These are phyloP conservation scores for Hanseniaspora opuntiae DNA, from an alignment of 805 yeast species.

Conservation along the genomic window DNA sequence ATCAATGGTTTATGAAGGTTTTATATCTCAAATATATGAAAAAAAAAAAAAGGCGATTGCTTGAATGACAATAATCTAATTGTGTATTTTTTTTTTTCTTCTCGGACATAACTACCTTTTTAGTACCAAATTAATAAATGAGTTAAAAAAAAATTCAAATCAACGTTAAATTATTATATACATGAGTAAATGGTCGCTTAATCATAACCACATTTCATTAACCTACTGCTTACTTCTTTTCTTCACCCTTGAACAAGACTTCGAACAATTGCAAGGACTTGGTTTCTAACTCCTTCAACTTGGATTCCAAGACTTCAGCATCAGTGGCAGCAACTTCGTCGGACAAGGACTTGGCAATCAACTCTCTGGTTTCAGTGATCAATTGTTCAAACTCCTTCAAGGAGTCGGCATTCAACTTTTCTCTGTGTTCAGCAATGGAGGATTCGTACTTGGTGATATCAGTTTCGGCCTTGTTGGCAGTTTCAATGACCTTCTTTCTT, in stretches of 20 bases:
- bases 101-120: too few relatives aligned
- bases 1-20: not conserved
- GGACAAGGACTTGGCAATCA: constrained; percentile 50
- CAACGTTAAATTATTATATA: not conserved
- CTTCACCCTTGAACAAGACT: constrained; percentile 33
- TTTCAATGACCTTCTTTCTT: constrained; percentile 68
- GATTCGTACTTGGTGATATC: constrained; percentile 77
- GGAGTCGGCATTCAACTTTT: constrained; percentile 39
- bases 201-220: not conserved
- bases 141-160: not conserved
- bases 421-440: constrained; percentile 64
- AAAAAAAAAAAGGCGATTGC: not conserved
- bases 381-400: constrained; percentile 36
- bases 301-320: constrained; percentile 48
- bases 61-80: too few relatives aligned
- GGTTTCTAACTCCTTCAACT: constrained; percentile 63
- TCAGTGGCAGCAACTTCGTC: constrained; percentile 38
- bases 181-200: not conserved
- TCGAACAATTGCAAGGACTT: constrained; percentile 65
- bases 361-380: constrained; percentile 47
- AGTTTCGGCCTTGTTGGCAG: constrained; percentile 65
- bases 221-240: constrained; percentile 6
- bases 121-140: too few relatives aligned
- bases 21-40: not conserved
- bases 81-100: not conserved